phyloP scores from a whole-genome alignment of 768 basidiomycete species.

The Kwoniella botswanensis region DNA sequence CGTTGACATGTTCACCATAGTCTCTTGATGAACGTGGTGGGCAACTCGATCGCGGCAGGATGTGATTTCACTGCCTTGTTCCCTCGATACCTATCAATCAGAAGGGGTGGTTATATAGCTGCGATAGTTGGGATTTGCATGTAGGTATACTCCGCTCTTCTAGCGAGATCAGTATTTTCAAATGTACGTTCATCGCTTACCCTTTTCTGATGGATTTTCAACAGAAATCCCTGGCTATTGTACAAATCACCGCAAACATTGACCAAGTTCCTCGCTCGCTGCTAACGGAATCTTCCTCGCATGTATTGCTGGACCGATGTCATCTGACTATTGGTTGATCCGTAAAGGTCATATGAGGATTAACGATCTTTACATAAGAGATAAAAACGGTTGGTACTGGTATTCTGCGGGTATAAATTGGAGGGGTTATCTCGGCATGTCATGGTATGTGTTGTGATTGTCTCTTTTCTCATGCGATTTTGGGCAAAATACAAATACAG shows the following conservation, averaged over 20 bases:
- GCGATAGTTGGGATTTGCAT: constrained; percentile 76
- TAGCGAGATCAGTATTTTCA: no score
- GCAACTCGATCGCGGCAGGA: constrained; percentile 80
- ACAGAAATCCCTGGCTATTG: constrained; percentile 63
- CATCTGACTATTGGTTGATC: constrained; percentile 78
- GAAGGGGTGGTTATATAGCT: constrained; percentile 80
- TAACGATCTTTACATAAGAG: constrained; percentile 69
- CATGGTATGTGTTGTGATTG: constrained; percentile 7
- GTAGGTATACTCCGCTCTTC: constrained; percentile 14
- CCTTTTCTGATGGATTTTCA: background rate
- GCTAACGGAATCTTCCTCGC: constrained; percentile 73
- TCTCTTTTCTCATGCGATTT: background rate
- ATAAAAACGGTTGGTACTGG: constrained; percentile 71
- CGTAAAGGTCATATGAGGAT: constrained; percentile 73
- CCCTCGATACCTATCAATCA: constrained; percentile 81
- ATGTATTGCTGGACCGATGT: constrained; percentile 82
- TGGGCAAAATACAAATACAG: background rate
- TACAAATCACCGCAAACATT: constrained; percentile 75
- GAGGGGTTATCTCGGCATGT: constrained; percentile 62
- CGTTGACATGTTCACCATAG: no score
- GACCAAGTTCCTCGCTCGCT: constrained; percentile 78
- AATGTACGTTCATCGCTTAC: no score
- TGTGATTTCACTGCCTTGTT: constrained; percentile 79
- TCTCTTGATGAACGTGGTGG: constrained; percentile 62
- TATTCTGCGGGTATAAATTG: constrained; percentile 77